Evolutionary conservation across 2,329 filamentous ascomycete genomes (phyloP), one percentile per base, ranked within the genome.

Genomic region (Monosporascus cannonballus): DNA sequence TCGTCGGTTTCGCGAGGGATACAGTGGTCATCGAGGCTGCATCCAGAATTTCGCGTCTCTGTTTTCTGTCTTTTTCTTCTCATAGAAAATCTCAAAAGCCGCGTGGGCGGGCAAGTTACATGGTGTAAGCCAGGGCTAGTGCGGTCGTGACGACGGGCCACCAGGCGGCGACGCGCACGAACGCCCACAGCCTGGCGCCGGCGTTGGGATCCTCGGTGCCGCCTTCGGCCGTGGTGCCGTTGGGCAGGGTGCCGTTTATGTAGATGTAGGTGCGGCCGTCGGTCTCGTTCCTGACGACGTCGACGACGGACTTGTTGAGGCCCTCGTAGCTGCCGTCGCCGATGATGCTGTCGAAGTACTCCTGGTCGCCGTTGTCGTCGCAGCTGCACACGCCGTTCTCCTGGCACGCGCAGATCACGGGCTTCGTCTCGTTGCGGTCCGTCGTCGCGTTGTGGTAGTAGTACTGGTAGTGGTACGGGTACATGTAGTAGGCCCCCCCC

Each of bases 211-310:
- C 66, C 1, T 75, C 74, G 15, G 66, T 70, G 25, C 74, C 77
- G 14, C 73, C 75, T 5, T 73, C 55, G 1, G 77, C 75, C 0
- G 81, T 85, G 1, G 85, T 87, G 48, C 81, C 83, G 59, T 87
- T 86, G 30, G 84, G 80, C 3, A 93, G 72, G 0, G 86, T 88
- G n/a, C 89, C 89, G 66, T 91, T 90, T 65, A 93, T 72, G 30
- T 89, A 73, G 38, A 94, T 78, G 1, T 81, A 85, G 4, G 65
- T 64, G 27, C 61, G 38, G 56, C 71, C 71, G 1, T 78, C 86
- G 48, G 83, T 83, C 52, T 89, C 85, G 55, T 86, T 77, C 50
- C 76, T 70, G 2, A 78, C 80, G 1, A 92, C 78, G 14, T 74
- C 78, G 52, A 89, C 77, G 2, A 90, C 59, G 0, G 75, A 76